These are phyloP conservation scores for Alternaria sp. DNA, from an alignment of 2,329 filamentous ascomycete genomes.

Conservation along the genomic window DNA sequence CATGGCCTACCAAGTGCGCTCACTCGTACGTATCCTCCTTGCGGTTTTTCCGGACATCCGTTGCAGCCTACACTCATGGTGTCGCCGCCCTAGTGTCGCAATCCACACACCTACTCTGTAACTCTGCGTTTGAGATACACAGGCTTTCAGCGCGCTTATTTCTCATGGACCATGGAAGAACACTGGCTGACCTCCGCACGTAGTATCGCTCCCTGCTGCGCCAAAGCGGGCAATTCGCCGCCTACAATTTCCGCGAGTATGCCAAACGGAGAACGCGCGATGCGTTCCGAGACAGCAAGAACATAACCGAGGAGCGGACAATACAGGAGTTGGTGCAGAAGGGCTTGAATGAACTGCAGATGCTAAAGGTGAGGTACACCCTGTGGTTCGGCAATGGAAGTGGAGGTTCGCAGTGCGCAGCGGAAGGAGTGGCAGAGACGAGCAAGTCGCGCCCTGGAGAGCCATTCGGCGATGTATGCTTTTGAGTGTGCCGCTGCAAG, in stretches of 20 bases:
- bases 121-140: neutral
- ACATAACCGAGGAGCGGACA: constrained; percentile 73
- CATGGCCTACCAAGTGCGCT: constrained; percentile 49
- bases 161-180: neutral
- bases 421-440: neutral
- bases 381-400: neutral
- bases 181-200: constrained; percentile 2
- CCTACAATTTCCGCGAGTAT: constrained; percentile 98
- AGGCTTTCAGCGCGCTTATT: neutral
- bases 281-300: constrained; percentile 82
- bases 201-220: constrained; percentile 93
- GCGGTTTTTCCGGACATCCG: neutral
- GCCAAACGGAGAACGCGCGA: constrained; percentile 88
- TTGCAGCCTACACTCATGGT: neutral
- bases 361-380: constrained; percentile 74
- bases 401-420: neutral
- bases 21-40: constrained; percentile 41
- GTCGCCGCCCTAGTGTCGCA: neutral
- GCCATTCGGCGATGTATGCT: constrained; percentile 2
- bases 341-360: constrained; percentile 83
- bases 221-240: constrained; percentile 83
- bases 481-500: neutral
- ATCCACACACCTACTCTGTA: neutral
- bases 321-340: constrained; percentile 90
- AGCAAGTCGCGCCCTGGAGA: neutral